A percentile compares a stretch with the other conserved stretches of the same genome.
These are phyloP conservation scores for Posidonia australis DNA, from an alignment of 106 monocot genomes.

Conservation along the genomic window DNA sequence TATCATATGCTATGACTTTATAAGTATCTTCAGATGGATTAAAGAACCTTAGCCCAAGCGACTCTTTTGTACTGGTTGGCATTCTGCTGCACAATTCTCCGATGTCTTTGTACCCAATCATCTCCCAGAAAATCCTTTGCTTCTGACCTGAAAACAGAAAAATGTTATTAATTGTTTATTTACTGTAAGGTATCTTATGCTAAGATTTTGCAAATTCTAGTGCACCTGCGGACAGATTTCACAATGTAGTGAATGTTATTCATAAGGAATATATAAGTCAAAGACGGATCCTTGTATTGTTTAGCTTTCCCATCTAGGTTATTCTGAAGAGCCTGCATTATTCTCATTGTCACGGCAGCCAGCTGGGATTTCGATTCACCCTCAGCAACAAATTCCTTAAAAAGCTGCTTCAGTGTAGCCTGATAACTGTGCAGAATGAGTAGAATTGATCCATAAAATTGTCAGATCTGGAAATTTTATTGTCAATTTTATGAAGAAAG, in stretches of 20 bases:
- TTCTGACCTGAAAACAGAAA: slow-evolving; percentile 47
- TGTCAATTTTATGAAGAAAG: neutral
- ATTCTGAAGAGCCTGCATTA: slow-evolving; percentile 78
- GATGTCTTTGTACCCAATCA: slow-evolving; percentile 82
- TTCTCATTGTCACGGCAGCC: slow-evolving; percentile 46
- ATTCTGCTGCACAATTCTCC: slow-evolving; percentile 81
- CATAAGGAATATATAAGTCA: slow-evolving; percentile 66
- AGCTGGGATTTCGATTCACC: slow-evolving; percentile 46
- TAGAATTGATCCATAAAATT: slow-evolving; percentile 1
- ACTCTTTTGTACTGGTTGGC: slow-evolving; percentile 69
- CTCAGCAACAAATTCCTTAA: slow-evolving; percentile 53
- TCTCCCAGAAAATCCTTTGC: slow-evolving; percentile 80
- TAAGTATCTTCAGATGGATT: neutral
- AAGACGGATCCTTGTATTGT: slow-evolving; percentile 69
- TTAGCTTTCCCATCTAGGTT: slow-evolving; percentile 75
- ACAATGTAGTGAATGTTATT: slow-evolving; percentile 85
- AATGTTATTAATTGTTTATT: neutral
- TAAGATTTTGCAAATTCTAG: neutral
- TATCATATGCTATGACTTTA: no score
- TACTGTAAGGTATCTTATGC: neutral
- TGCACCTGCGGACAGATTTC: slow-evolving; percentile 69
- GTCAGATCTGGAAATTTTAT: neutral
- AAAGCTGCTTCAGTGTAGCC: slow-evolving; percentile 75
- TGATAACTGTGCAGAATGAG: slow-evolving; percentile 46
- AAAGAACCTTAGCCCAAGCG: slow-evolving; percentile 54